phyloP scores from a whole-genome alignment of 2,329 filamentous ascomycete species.

The Cercospora sp. region DNA sequence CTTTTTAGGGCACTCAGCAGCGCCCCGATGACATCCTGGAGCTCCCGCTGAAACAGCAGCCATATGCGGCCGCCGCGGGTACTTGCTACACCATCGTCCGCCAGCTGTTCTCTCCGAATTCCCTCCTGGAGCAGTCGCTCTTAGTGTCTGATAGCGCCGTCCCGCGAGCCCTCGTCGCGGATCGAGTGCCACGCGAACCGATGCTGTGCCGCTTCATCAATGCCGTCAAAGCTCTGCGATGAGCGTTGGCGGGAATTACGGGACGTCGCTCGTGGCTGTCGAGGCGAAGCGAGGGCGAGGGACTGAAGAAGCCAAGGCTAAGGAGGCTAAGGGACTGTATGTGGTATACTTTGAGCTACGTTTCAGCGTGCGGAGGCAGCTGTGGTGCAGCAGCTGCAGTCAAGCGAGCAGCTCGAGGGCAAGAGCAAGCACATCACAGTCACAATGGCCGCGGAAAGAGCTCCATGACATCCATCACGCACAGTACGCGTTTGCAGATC shows the following conservation, averaged over 20 bases:
- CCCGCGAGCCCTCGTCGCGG: neutral
- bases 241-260: neutral
- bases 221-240: neutral
- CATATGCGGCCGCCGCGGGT: neutral
- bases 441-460: neutral
- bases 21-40: neutral
- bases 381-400: neutral
- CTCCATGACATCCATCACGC: neutral
- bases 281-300: neutral
- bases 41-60: neutral
- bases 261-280: neutral
- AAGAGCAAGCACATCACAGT: neutral
- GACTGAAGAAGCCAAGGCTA: neutral
- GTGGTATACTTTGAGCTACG: constrained; percentile 8
- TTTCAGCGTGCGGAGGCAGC: constrained; percentile 2
- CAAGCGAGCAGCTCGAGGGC: neutral
- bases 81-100: neutral
- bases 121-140: neutral
- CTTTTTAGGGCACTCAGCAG: neutral
- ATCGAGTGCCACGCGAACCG: neutral
- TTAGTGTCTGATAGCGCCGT: neutral
- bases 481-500: neutral
- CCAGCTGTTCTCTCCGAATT: neutral
- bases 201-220: neutral
- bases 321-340: neutral